Base-by-base conservation (phyloP, 2,329 filamentous ascomycete species). In the Cytospora schulzeri region DNA sequence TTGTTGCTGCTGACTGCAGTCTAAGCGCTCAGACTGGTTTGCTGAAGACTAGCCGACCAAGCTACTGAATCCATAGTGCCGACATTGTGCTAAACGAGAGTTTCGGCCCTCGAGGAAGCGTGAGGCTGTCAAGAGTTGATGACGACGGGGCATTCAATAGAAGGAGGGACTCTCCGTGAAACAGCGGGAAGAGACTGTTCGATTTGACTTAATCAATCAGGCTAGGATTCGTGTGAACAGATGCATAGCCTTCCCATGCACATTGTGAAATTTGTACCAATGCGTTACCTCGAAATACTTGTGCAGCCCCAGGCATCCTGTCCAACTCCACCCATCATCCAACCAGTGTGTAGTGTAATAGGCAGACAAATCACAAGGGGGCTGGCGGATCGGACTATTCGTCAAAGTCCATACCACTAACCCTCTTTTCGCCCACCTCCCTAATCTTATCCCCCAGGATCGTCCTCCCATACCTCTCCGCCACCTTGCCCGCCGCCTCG, bases 361-460 rank as follows among this genome's bases (percentile, higher is more conserved):
- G n/a, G n/a, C 19, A 48, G 2, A 48, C 3, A 22, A 48, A 48
- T 2, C n/a, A 41, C 22, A 26, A 55, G 15, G 33, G 31, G 11
- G 19, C n/a, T 24, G 31, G 28, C 11, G 33, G 29, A 9, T 31
- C 26, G n/a, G 54, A 50, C 38, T 35, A 35, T 22, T 56, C 59
- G 17, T 56, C 59, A 14, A 50, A 62, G 52, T 85, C 85, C 74
- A 85, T 78, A 11, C 85, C 87, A 65, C 83, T 81, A 50, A 88
- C 77, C 73, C 88, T 83, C 73, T 81, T 82, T 80, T 97, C 93
- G 0, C 88, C 93, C 71, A 95, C 71, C 74, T 96, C 91, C 59
- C 89, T 84, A 73, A 99, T 98, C 85, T 98, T 98, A 72, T 94
- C 92, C 51, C 90, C 90, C 70, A 99, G 77, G 29, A 97, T 85